A percentile compares a stretch with the other conserved stretches of the same genome.
Conservation (phyloP, 805 yeast genomes). For the Yarrowia bubula region DNA sequence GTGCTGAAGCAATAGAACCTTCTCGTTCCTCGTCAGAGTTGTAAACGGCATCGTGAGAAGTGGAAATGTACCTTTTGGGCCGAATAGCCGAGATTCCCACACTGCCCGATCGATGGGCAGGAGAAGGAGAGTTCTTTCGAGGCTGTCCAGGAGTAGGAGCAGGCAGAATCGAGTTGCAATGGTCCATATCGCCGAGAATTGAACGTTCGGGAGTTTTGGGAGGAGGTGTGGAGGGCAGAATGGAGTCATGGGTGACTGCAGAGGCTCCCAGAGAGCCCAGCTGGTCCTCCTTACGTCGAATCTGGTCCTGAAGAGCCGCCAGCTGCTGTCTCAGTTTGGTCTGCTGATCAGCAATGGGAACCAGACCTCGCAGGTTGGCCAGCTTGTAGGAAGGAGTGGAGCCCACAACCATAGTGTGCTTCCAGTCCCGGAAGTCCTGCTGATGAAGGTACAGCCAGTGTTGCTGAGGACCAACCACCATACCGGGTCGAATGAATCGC, state of each 20-base stretch:
- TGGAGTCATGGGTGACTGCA: conserved; percentile 2
- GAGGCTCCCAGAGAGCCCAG: conserved; percentile 29
- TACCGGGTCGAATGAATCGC: conserved; percentile 96
- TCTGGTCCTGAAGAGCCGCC: conserved; percentile 17
- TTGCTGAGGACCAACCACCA: conserved; percentile 99
- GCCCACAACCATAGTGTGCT: conserved; percentile 82
- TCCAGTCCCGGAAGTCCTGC: conserved; percentile 94
- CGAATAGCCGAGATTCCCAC: neutral
- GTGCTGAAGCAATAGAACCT: neutral
- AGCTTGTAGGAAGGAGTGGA: conserved; percentile 51
- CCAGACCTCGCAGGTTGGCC: conserved; percentile 41
- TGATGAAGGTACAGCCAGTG: conserved; percentile 98
- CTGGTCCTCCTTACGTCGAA: conserved; percentile 14
- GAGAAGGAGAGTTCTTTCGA: conserved; percentile 50
- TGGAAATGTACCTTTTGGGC: conserved; percentile 28
- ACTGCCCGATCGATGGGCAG: conserved; percentile 20
- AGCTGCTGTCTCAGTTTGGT: conserved; percentile 3
- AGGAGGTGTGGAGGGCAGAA: conserved; percentile 37
- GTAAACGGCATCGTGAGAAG: conserved; percentile 29
- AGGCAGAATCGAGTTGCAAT: conserved; percentile 78
- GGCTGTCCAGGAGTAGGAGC: conserved; percentile 97
- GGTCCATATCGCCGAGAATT: conserved; percentile 63
- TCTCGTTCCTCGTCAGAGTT: conserved; percentile 17
- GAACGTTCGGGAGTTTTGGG: conserved; percentile 71
- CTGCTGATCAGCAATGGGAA: conserved; percentile 33